Evolutionary conservation across 768 basidiomycete genomes (phyloP).

Genomic region (Strobilomyces echinocephalus): DNA sequence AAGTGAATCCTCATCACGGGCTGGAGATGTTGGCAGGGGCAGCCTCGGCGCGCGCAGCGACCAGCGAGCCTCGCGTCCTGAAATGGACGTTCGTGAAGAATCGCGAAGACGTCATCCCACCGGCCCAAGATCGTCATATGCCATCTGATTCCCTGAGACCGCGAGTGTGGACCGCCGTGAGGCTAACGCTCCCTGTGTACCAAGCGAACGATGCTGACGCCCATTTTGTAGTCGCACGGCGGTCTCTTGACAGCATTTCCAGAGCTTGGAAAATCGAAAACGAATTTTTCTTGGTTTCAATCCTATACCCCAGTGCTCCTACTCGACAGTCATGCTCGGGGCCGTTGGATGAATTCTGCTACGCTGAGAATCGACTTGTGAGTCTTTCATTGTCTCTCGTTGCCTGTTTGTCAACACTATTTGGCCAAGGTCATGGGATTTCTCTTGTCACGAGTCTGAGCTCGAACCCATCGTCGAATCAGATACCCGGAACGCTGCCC

Average conservation of each 20-base stretch:
- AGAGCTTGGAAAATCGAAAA: conserved; percentile 16
- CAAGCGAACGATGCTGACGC: background rate
- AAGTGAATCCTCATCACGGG: background rate
- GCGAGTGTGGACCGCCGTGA: conserved; percentile 29
- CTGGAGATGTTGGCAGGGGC: background rate
- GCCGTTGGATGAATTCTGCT: conserved; percentile 18
- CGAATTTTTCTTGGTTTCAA: conserved; percentile 25
- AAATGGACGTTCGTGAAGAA: conserved; percentile 21
- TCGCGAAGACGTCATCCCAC: background rate
- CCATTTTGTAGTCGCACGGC: conserved; percentile 17
- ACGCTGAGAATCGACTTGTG: conserved; percentile 22
- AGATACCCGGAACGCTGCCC: background rate
- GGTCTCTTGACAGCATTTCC: conserved; percentile 23
- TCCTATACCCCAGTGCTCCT: conserved; percentile 26
- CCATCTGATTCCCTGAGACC: conserved; percentile 8
- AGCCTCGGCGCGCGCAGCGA: background rate
- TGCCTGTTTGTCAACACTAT: background rate
- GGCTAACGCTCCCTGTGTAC: background rate
- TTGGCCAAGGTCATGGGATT: conserved; percentile 22
- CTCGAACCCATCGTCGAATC: conserved; percentile 11
- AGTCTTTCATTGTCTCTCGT: conserved; percentile 2
- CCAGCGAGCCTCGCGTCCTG: background rate
- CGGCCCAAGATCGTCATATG: background rate
- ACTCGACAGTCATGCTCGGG: conserved; percentile 7
- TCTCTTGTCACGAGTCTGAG: conserved; percentile 18